These are phyloP conservation scores for Boehmeria nivea DNA, from an alignment of 306 rosid genomes.

Conservation along the genomic window DNA sequence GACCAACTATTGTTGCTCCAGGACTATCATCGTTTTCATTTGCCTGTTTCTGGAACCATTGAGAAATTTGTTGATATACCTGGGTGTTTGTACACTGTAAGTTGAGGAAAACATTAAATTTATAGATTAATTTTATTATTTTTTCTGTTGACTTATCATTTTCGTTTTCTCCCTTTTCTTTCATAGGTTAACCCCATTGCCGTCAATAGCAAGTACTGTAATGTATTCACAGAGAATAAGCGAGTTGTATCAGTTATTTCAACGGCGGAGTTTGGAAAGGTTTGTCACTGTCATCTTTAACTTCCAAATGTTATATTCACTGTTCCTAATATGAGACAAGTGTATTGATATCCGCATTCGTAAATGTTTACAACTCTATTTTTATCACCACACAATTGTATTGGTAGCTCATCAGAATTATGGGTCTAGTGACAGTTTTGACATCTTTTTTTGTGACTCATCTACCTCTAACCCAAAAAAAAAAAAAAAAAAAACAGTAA, in stretches of 20 bases:
- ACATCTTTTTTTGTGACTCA: no score
- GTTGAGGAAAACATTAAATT: constrained; percentile 20
- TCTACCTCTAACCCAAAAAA: no score
- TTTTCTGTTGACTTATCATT: neutral
- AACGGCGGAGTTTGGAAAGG: constrained; percentile 80
- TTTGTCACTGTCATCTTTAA: constrained; percentile 32
- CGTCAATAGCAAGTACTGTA: constrained; percentile 94
- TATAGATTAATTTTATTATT: neutral
- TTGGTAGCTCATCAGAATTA: no score
- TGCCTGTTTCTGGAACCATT: constrained; percentile 75
- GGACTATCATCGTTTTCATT: constrained; percentile 97
- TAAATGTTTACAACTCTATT: no score
- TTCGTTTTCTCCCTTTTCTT: neutral
- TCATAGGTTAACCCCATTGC: constrained; percentile 92
- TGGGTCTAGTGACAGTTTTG: no score
- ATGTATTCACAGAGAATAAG: constrained; percentile 96
- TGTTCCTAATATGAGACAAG: constrained; percentile 6
- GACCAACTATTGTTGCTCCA: constrained; percentile 30
- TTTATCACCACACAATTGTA: no score
- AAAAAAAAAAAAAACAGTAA: no score
- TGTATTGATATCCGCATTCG: neutral
- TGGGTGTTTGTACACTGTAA: constrained; percentile 89
- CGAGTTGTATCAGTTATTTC: constrained; percentile 79
- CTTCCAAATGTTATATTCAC: constrained; percentile 5
- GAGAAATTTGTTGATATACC: constrained; percentile 69